Evolutionary conservation across 805 yeast genomes (phyloP).

Genomic region (Saccharomycopsis fodiens): DNA sequence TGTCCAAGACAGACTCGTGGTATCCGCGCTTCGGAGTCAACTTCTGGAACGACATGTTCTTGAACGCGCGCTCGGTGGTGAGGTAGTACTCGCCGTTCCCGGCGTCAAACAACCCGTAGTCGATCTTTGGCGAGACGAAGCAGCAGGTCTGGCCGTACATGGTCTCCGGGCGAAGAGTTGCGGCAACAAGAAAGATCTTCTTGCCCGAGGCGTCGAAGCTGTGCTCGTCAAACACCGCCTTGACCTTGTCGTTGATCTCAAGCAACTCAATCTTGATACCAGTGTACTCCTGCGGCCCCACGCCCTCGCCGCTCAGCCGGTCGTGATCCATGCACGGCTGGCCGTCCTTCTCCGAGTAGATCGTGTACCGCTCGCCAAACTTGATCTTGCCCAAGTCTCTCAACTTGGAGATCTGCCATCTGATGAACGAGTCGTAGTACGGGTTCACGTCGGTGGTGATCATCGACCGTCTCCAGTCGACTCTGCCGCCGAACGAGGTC

Average conservation of each 20-base stretch:
- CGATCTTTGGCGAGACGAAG: slow-evolving; percentile 92
- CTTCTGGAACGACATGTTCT: slow-evolving; percentile 94
- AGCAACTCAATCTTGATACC: slow-evolving; percentile 79
- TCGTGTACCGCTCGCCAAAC: slow-evolving; percentile 96
- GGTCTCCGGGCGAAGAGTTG: slow-evolving; percentile 97
- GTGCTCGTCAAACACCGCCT: slow-evolving; percentile 43
- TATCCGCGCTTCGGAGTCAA: slow-evolving; percentile 84
- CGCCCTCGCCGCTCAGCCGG: slow-evolving; percentile 95
- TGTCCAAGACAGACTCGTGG: slow-evolving; percentile 48
- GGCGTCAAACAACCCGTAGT: slow-evolving; percentile 85
- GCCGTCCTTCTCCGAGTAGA: slow-evolving; percentile 95
- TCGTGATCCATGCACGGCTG: slow-evolving; percentile 99
- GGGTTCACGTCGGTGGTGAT: slow-evolving; percentile 94
- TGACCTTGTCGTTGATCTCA: slow-evolving; percentile 51
- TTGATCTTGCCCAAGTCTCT: slow-evolving; percentile 84
- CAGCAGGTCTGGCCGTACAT: slow-evolving; percentile 99
- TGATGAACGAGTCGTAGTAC: slow-evolving; percentile 87
- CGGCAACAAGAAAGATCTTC: slow-evolving; percentile 82
- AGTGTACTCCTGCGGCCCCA: slow-evolving; percentile 91
- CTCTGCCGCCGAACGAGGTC: slow-evolving; percentile 76
- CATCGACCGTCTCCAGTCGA: slow-evolving; percentile 96
- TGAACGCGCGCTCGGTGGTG: slow-evolving; percentile 91
- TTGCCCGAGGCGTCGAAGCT: slow-evolving; percentile 40
- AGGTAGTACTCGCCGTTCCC: slow-evolving; percentile 69
- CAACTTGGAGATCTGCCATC: slow-evolving; percentile 93